Percentiles rank a stretch among this genome's conserved stretches.
Evolutionary conservation across 352 stramenopile genomes (phyloP).

Genomic region (Globisporangium echinulatum): DNA sequence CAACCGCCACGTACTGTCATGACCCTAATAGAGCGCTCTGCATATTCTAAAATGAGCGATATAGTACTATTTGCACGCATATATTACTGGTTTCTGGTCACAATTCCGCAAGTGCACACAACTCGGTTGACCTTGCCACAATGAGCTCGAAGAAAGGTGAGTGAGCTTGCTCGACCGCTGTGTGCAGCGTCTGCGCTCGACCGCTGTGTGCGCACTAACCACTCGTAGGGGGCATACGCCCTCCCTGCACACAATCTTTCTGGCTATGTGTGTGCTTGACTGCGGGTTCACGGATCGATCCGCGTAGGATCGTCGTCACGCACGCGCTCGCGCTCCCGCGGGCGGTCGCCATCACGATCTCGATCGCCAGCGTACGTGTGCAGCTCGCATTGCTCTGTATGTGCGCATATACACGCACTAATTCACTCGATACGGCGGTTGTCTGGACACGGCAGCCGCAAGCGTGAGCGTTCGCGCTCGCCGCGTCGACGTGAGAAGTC

Average conservation of each 20-base stretch:
- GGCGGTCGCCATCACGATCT: constrained; percentile 14
- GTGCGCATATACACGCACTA: background rate
- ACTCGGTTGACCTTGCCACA: background rate
- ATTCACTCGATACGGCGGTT: constrained; percentile 1
- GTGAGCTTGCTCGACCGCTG: background rate
- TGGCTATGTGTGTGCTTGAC: background rate
- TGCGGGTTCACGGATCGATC: constrained; percentile 4
- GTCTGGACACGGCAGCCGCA: background rate
- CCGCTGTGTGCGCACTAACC: constrained; percentile 4
- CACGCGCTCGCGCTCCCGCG: constrained; percentile 19
- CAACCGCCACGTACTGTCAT: no score
- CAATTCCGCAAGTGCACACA: no score
- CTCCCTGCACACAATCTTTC: constrained; percentile 12
- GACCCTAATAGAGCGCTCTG: no score
- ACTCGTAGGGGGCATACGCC: constrained; percentile 6
- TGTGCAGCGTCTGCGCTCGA: background rate
- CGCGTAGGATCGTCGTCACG: constrained; percentile 18
- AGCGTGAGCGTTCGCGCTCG: constrained; percentile 1
- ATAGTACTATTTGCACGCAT: no score
- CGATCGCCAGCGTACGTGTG: constrained; percentile 9
- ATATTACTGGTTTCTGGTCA: no score
- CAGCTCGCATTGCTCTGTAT: background rate
- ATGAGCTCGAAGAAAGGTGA: background rate
- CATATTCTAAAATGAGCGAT: no score
- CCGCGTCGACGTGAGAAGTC: constrained; percentile 3